phyloP scores from a whole-genome alignment of 139 green algal genomes.

The Tetraselmis striata region DNA sequence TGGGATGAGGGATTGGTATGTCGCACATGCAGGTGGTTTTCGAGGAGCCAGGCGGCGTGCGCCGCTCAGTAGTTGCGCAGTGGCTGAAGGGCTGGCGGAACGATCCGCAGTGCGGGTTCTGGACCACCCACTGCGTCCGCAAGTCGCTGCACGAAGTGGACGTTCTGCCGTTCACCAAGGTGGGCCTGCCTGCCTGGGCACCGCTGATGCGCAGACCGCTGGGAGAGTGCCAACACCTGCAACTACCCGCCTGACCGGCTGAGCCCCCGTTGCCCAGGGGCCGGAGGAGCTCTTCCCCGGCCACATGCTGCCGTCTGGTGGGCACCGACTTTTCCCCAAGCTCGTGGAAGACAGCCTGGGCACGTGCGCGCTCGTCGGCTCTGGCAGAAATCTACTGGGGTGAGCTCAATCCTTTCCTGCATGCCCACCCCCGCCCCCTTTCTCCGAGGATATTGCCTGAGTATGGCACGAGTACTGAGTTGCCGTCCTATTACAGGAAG shows the following conservation, averaged over 20 bases:
- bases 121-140: not conserved
- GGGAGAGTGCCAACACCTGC: too few species aligned
- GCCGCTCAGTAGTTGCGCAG: not conserved
- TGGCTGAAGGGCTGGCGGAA: not conserved
- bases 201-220: too few species aligned
- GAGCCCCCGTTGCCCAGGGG: not conserved
- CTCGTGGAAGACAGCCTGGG: not conserved
- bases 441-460: too few species aligned
- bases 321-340: not conserved
- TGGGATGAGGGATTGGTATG: too few species aligned
- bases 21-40: not conserved
- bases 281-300: not conserved
- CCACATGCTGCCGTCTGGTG: not conserved
- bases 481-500: not conserved
- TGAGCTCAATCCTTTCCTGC: too few species aligned
- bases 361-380: not conserved
- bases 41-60: not conserved
- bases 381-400: not conserved
- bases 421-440: too few species aligned
- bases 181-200: too few species aligned
- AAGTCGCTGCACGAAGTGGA: not conserved
- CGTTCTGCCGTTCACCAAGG: not conserved
- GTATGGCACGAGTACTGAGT: too few species aligned
- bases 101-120: not conserved
- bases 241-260: too few species aligned